phyloP scores from a whole-genome alignment of 2,329 filamentous ascomycete genomes.

The Colletotrichum graminicola region DNA sequence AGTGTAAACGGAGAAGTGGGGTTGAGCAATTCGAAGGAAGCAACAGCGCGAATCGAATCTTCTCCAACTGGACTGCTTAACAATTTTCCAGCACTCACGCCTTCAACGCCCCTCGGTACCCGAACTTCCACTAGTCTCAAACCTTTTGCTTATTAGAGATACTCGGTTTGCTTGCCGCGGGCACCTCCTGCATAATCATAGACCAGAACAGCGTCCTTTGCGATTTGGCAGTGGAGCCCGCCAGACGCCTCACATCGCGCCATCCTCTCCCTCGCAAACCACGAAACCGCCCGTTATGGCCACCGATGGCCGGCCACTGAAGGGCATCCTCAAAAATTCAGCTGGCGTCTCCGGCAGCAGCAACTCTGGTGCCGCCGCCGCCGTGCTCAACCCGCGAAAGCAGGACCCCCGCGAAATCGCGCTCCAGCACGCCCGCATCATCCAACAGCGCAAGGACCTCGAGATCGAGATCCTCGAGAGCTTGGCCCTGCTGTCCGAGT shows the following conservation, averaged over 20 bases:
- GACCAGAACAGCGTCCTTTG: not conserved
- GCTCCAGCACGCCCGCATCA: conserved; percentile 82
- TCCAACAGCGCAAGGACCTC: conserved; percentile 85
- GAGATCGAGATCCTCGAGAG: conserved; percentile 79
- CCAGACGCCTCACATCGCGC: not conserved
- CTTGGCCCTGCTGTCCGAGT: conserved; percentile 78
- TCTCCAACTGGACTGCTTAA: conserved; percentile 34
- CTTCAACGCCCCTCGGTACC: not conserved
- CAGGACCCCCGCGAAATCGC: conserved; percentile 72
- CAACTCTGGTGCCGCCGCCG: conserved; percentile 6
- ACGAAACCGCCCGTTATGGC: conserved; percentile 57
- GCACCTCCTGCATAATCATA: not conserved
- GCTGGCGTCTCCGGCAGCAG: conserved; percentile 50
- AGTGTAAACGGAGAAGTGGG: conserved; percentile 8
- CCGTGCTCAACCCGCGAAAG: conserved; percentile 48
- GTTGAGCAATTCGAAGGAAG: not conserved
- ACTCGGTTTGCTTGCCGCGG: not conserved
- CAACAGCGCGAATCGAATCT: conserved; percentile 25
- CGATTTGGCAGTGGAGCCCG: not conserved
- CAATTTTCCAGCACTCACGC: conserved; percentile 22
- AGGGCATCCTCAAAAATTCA: conserved; percentile 72
- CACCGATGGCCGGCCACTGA: conserved; percentile 54
- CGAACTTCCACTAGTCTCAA: not conserved
- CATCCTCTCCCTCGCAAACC: not conserved
- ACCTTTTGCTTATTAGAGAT: too few relatives aligned